Evolutionary conservation across 2,329 filamentous ascomycete species (phyloP).

Genomic region (Myriangium duriaei): DNA sequence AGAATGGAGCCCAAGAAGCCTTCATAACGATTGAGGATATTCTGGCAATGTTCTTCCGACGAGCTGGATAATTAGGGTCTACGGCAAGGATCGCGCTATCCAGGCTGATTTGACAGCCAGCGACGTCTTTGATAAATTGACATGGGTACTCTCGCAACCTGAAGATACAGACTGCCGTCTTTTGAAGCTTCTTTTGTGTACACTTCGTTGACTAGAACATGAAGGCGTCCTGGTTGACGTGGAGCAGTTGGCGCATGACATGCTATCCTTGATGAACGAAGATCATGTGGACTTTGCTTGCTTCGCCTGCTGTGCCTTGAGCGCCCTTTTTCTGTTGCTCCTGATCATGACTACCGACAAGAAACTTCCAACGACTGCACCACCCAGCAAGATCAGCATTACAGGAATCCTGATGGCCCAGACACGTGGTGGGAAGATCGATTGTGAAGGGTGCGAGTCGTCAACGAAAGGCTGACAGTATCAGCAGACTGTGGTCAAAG

Average conservation of each 20-base stretch:
- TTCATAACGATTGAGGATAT: constrained; percentile 35
- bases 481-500: neutral
- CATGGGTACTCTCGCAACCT: too few species aligned
- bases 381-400: constrained; percentile 83
- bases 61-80: neutral
- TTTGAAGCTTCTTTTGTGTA: too few species aligned
- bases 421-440: constrained; percentile 89
- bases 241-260: too few species aligned
- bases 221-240: too few species aligned
- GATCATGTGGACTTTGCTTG: constrained; percentile 51
- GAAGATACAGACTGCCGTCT: too few species aligned
- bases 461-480: constrained; percentile 80
- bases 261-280: too few species aligned
- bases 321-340: constrained; percentile 94
- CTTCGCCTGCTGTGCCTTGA: constrained; percentile 83
- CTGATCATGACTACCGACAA: constrained; percentile 96
- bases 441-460: constrained; percentile 81
- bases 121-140: too few species aligned
- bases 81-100: too few species aligned
- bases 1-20: constrained; percentile 45
- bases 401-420: constrained; percentile 99
- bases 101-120: too few species aligned
- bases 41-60: constrained; percentile 7
- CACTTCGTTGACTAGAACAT: too few species aligned
- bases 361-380: constrained; percentile 91